Evolutionary conservation across 192 early-diverging fungal genomes (phyloP).

Genomic region (Radiomyces spectabilis): DNA sequence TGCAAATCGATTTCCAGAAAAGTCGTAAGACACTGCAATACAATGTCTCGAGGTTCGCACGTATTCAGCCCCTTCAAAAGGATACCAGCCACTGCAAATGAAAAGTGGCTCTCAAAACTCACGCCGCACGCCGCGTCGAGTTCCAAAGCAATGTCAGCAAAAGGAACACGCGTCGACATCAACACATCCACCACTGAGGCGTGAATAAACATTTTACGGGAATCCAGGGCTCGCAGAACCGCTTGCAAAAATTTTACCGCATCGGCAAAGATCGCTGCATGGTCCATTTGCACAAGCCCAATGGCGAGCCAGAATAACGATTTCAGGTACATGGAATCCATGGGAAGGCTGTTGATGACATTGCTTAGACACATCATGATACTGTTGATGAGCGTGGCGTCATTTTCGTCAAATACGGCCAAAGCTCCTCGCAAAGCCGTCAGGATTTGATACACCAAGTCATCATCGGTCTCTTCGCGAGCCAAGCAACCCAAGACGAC

Average conservation of each 20-base stretch:
- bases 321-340: constrained; percentile 69
- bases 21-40: constrained; percentile 55
- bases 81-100: constrained; percentile 71
- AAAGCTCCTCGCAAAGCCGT: constrained; percentile 82
- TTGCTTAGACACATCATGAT: constrained; percentile 83
- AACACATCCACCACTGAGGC: constrained; percentile 57
- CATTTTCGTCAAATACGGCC: constrained; percentile 71
- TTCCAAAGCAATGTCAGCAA: constrained; percentile 59
- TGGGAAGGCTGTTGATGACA: constrained; percentile 71
- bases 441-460: constrained; percentile 83
- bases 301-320: constrained; percentile 90
- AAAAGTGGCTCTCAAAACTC: constrained; percentile 77
- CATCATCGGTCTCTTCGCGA: constrained; percentile 82
- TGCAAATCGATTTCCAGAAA: constrained; percentile 66
- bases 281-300: constrained; percentile 76
- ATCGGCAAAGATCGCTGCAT: constrained; percentile 62
- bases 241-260: constrained; percentile 62
- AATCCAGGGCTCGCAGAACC: constrained; percentile 68
- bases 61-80: constrained; percentile 78
- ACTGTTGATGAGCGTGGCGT: constrained; percentile 69
- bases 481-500: constrained; percentile 82
- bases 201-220: constrained; percentile 46
- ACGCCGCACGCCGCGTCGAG: constrained; percentile 67
- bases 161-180: constrained; percentile 53
- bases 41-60: constrained; percentile 57